Evolutionary conservation across 345 rosid genomes (phyloP), one percentile per base, ranked within the genome.

Genomic region (Eucalyptus melliodora): DNA sequence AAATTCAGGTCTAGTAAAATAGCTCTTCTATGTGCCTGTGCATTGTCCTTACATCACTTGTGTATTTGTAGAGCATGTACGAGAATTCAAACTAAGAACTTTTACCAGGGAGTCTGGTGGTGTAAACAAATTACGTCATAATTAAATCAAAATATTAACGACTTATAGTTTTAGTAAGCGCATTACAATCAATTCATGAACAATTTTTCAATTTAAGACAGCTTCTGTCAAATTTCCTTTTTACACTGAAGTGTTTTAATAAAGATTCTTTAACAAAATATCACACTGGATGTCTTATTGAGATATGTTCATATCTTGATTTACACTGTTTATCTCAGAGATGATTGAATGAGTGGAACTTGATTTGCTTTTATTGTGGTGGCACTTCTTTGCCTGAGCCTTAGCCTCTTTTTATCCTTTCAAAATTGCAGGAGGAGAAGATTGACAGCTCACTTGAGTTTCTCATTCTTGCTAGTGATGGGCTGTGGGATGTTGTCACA

Each of bases 401-500:
- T 83, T 60, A 47, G 14, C 72, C 16, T 86, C n/a, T 27, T 34
- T 8, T 23, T 31, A 51, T 89, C 83, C n/a, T 47, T 27, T 9
- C 87, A 60, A 92, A 88, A 82, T 92, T 93, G 93, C 95, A 98
- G 99, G 99, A 98, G 94, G 99, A 95, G 90, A 95, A 95, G 88
- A 91, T 98, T 45, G 99, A 98, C 93, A 94, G 95, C 95, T 94
- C 99, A 45, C 99, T 97, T 4, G 99, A 98, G 93, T 98, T 98
- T 92, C 99, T 98, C 89, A 97, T 98, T 88, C 99, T 98, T 92
- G 99, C 99, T 24, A 98, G 99, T 91, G 99, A 98, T 94, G 99
- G 99, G 89, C 92, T 97, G 44, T 98, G 99, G 99, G 99, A 98
- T 86, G 99, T 98, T 91, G 99, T 98, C 87, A 91, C 99, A 86